Percentiles rank a stretch among this genome's conserved stretches.
Evolutionary conservation across 495 filamentous ascomycete genomes (phyloP).

Genomic region (Achaetomiella virescens): DNA sequence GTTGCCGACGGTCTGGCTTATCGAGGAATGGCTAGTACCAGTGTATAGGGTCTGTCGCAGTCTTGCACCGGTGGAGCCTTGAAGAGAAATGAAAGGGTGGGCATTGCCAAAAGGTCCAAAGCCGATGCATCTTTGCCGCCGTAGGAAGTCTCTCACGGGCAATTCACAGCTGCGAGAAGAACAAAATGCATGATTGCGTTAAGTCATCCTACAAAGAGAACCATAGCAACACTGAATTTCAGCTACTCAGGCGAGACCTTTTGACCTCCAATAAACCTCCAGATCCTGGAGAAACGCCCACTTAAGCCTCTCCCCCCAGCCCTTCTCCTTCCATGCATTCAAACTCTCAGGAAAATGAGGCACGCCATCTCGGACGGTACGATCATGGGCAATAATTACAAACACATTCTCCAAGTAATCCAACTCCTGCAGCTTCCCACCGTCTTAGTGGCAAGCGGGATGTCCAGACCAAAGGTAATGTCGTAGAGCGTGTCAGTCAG

Average conservation of each 20-base stretch:
- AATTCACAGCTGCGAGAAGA: too few species aligned
- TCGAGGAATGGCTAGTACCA: too few species aligned
- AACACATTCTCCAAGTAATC: conserved; percentile 46
- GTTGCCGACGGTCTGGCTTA: too few species aligned
- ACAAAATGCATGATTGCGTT: too few species aligned
- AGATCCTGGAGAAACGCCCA: conserved; percentile 47
- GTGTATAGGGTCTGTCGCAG: too few species aligned
- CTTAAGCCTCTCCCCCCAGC: conserved; percentile 30
- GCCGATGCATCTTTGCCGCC: too few species aligned
- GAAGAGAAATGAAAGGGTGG: too few species aligned
- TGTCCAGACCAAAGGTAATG: conserved; percentile 25
- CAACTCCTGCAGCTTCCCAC: conserved; percentile 38
- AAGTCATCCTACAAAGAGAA: too few species aligned
- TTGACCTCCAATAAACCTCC: conserved; percentile 16
- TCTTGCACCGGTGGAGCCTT: too few species aligned
- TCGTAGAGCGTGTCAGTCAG: conserved; percentile 33
- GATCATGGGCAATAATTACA: conserved; percentile 48
- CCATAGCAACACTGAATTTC: too few species aligned
- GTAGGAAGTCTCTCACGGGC: too few species aligned
- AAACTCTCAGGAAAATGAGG: conserved; percentile 40
- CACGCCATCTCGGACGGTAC: conserved; percentile 30
- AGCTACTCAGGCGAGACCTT: conserved; percentile 11
- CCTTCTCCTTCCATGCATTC: conserved; percentile 42
- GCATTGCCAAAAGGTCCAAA: too few species aligned
- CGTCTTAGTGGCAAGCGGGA: conserved; percentile 28